Evolutionary conservation across 257 asterid genomes (phyloP).

Genomic region (Penstemon davidsonii): DNA sequence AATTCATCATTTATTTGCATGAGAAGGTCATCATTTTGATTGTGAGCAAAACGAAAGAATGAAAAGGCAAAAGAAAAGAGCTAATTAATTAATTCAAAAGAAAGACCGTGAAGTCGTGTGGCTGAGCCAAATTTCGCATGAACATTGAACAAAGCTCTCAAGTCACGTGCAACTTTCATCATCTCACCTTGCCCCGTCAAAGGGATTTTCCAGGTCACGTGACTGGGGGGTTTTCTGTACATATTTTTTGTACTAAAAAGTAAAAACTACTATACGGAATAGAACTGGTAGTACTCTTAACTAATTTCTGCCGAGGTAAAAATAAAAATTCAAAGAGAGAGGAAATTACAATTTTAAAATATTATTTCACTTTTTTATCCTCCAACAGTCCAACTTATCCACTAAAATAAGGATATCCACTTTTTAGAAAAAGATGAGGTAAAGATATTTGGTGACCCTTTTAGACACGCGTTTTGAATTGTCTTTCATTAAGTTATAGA

Average conservation of each 20-base stretch:
- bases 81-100: background rate
- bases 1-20: slow-evolving; percentile 24
- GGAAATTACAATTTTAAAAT: background rate
- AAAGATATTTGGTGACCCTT: slow-evolving; percentile 9
- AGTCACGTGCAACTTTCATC: background rate
- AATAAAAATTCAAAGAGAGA: background rate
- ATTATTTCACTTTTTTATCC: background rate
- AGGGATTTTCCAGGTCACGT: slow-evolving; percentile 7
- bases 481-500: background rate
- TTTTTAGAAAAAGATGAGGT: background rate
- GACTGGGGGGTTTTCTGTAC: slow-evolving; percentile 1
- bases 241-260: background rate
- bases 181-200: slow-evolving; percentile 1
- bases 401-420: slow-evolving; percentile 4
- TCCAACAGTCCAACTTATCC: background rate
- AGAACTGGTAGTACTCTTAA: background rate
- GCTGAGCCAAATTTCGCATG: slow-evolving; percentile 27
- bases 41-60: no score
- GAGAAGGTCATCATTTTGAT: background rate
- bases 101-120: slow-evolving; percentile 26
- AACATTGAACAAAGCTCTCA: slow-evolving; percentile 5
- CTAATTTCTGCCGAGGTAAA: background rate
- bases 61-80: no score
- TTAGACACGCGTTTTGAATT: slow-evolving; percentile 31
- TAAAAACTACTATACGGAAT: background rate